Base-by-base conservation (phyloP, 495 filamentous ascomycete genomes). In the Annulohypoxylon moriforme region DNA sequence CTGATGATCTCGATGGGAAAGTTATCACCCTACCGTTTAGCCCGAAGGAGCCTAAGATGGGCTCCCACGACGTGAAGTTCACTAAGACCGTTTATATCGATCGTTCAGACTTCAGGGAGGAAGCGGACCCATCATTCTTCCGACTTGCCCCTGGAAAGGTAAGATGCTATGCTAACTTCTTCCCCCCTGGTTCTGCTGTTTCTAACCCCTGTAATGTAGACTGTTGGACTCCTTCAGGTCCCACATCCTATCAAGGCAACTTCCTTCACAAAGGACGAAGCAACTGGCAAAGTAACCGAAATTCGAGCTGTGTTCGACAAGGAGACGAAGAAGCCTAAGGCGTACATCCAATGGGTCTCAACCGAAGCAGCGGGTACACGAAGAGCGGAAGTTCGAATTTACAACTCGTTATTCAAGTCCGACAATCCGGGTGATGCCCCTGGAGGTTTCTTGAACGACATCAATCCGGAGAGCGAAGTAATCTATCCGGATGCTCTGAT, bases 21-120 rank as follows among this genome's bases (percentile, higher is more conserved):
- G 64, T 75, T 29, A 67, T 94, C 47, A 85, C 86, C 1, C 77
- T 92, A 6, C 92, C 93, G 0, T 94, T 94, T 77, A 89, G 90
- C 16, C 87, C 90, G 3, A 96, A 94, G 79, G 89, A 93, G 64
- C 83, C 89, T 2, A 83, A 83, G 29, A 84, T 89, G 77, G 89
- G 89, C 53, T 74, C 78, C n/a, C 82, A 84, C 47, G 65, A 75
- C 14, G 66, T 75, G 10, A 92, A 92, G 33, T 90, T 97, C 77
- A 94, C 93, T n/a, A 89, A 89, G 78, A 92, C 84, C 8, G 86
- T 98, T 14, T 97, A 96, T 82, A 98, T 99, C 55, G 96, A 99
- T 76, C 90, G 93, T 50, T 89, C 86, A 36, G 96, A 99, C 78
- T 99, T 98, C 85, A 88, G 96, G 34, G 92, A 96, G 76, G 85